Conservation (phyloP, 2,329 filamentous ascomycete species). For the Madurella mycetomatis region DNA sequence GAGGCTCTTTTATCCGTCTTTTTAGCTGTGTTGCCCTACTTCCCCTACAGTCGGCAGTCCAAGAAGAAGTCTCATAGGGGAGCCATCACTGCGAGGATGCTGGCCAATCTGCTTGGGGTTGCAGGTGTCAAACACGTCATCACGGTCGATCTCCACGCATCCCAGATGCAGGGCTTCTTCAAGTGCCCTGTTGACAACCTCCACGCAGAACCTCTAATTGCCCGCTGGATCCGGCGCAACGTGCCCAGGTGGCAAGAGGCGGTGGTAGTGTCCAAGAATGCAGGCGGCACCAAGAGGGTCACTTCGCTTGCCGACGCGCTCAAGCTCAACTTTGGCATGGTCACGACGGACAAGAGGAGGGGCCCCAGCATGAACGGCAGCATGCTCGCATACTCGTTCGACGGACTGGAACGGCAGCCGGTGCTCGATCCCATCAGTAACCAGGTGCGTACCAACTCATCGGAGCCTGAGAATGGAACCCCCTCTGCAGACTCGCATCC, state of each 20-base stretch:
- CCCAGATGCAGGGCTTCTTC: constrained; percentile 99
- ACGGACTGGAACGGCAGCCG: constrained; percentile 50
- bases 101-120: constrained; percentile 88
- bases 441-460: constrained; percentile 25
- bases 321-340: constrained; percentile 96
- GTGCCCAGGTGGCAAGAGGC: constrained; percentile 83
- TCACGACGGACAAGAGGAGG: constrained; percentile 75
- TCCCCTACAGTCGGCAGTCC: constrained; percentile 97
- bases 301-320: constrained; percentile 92
- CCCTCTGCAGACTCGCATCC: constrained; percentile 29
- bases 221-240: constrained; percentile 90
- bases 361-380: constrained; percentile 66
- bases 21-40: constrained; percentile 82
- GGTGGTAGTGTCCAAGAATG: constrained; percentile 97
- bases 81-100: constrained; percentile 93
- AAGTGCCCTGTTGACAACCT: constrained; percentile 96
- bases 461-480: constrained; percentile 23
- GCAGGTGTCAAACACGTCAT: constrained; percentile 97
- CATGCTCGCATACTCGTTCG: constrained; percentile 67
- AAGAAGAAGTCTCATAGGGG: constrained; percentile 98
- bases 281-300: constrained; percentile 93
- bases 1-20: not conserved
- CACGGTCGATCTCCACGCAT: constrained; percentile 91
- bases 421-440: constrained; percentile 35
- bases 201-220: constrained; percentile 90